Percentiles rank a stretch among this genome's conserved stretches.
phyloP scores from a whole-genome alignment of 2,329 filamentous ascomycete genomes.

The Cercospora sesami region DNA sequence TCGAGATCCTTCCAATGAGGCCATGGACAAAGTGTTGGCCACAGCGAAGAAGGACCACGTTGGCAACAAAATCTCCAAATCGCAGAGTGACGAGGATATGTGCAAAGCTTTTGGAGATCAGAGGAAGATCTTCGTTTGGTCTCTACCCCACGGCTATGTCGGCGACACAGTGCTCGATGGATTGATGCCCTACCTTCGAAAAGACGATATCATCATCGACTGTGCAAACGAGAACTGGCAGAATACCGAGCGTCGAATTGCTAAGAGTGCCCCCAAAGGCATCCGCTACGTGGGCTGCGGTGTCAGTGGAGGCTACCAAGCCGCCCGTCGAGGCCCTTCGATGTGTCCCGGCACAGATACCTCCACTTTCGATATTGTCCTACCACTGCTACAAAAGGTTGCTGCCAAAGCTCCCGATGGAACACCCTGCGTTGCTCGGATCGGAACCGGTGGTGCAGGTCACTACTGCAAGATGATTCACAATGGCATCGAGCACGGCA shows the following conservation, averaged over 20 bases:
- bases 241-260: slow-evolving; percentile 62
- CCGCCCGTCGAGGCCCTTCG: slow-evolving; percentile 65
- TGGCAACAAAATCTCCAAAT: slow-evolving; percentile 42
- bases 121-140: slow-evolving; percentile 40
- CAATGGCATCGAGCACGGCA: slow-evolving; percentile 72
- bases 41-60: slow-evolving; percentile 45
- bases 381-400: slow-evolving; percentile 62
- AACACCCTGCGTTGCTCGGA: slow-evolving; percentile 59
- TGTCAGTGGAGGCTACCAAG: slow-evolving; percentile 69
- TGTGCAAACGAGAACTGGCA: slow-evolving; percentile 68
- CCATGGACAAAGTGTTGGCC: slow-evolving; percentile 48
- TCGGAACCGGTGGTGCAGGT: slow-evolving; percentile 64
- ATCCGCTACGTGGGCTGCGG: slow-evolving; percentile 68
- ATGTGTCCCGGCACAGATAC: slow-evolving; percentile 65
- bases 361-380: slow-evolving; percentile 57
- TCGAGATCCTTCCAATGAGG: slow-evolving; percentile 54
- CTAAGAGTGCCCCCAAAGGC: slow-evolving; percentile 56
- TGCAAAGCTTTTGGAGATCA: slow-evolving; percentile 42
- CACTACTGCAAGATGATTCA: slow-evolving; percentile 78
- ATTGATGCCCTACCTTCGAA: slow-evolving; percentile 54
- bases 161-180: slow-evolving; percentile 51
- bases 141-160: slow-evolving; percentile 41
- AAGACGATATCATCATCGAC: slow-evolving; percentile 67
- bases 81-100: slow-evolving; percentile 52
- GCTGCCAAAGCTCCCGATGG: slow-evolving; percentile 63